Percentiles rank a stretch among this genome's conserved stretches.
phyloP scores from a whole-genome alignment of 495 filamentous ascomycete species.

The Jackrogersella minutella region DNA sequence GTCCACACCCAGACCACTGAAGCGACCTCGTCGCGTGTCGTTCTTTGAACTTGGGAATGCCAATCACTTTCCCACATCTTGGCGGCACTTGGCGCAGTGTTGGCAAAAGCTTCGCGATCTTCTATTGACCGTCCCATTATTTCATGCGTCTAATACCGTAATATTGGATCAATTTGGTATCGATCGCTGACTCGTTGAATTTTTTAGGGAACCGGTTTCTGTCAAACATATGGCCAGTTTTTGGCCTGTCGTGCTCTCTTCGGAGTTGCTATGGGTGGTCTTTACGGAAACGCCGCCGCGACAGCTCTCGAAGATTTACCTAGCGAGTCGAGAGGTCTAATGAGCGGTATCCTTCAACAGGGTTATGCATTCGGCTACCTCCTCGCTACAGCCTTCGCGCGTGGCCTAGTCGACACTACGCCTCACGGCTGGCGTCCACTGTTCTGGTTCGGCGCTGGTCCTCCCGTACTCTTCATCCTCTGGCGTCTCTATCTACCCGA shows the following conservation, averaged over 20 bases:
- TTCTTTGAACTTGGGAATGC: conserved; percentile 18
- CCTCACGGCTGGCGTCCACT: conserved; percentile 80
- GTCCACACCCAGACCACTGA: conserved; percentile 15
- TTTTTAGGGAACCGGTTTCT: conserved; percentile 74
- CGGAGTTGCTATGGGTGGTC: conserved; percentile 86
- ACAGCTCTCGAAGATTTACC: conserved; percentile 89
- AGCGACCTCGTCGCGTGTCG: conserved; percentile 23
- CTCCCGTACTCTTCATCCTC: conserved; percentile 80
- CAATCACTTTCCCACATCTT: conserved; percentile 34
- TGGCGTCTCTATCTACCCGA: conserved; percentile 81
- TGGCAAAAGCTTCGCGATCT: conserved; percentile 44
- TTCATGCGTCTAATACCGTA: not conserved
- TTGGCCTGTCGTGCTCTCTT: conserved; percentile 84
- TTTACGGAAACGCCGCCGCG: conserved; percentile 87
- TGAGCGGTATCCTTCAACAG: conserved; percentile 86
- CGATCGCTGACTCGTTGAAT: conserved; percentile 26
- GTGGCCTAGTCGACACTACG: conserved; percentile 75
- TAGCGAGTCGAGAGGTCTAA: conserved; percentile 72
- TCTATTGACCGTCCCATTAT: conserved; percentile 4
- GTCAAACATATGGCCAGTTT: conserved; percentile 78
- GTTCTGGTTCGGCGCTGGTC: conserved; percentile 86
- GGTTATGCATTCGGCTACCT: conserved; percentile 91
- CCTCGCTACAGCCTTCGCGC: conserved; percentile 78
- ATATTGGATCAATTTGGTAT: not conserved
- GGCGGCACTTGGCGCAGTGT: conserved; percentile 44